These are phyloP conservation scores for Saccharomycopsis javanensis DNA, from an alignment of 805 yeast genomes.

Conservation along the genomic window DNA sequence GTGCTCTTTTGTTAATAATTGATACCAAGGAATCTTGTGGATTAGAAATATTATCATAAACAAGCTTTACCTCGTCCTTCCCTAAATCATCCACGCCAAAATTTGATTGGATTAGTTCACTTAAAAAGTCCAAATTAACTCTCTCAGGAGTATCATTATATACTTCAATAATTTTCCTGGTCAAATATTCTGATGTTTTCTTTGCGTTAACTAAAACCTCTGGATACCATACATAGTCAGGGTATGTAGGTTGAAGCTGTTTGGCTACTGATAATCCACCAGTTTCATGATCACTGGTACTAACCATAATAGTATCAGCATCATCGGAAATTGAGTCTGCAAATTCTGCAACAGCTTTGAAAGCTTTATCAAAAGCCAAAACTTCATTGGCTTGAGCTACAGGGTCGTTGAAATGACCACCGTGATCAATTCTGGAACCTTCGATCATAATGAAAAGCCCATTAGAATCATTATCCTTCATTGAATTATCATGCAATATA, in stretches of 20 bases:
- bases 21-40: conserved; percentile 46
- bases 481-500: conserved; percentile 55
- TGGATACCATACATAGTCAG: conserved; percentile 86
- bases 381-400: conserved; percentile 92
- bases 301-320: conserved; percentile 66
- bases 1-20: conserved; percentile 72
- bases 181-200: conserved; percentile 69
- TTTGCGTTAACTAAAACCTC: conserved; percentile 57
- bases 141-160: conserved; percentile 26
- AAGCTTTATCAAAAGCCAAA: conserved; percentile 77
- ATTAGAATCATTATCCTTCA: conserved; percentile 47
- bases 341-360: conserved; percentile 61
- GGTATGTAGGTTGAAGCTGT: conserved; percentile 59
- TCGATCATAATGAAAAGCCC: conserved; percentile 85
- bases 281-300: conserved; percentile 92
- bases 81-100: conserved; percentile 57
- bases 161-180: conserved; percentile 32
- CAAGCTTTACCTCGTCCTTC: conserved; percentile 39
- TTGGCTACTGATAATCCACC: conserved; percentile 89
- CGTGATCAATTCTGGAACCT: conserved; percentile 92
- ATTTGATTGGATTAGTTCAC: conserved; percentile 48
- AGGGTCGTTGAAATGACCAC: conserved; percentile 90
- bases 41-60: conserved; percentile 29
- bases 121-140: conserved; percentile 33
- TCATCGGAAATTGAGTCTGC: conserved; percentile 45